Conservation (phyloP, 192 early-diverging fungal genomes). For the Backusella morwellensis region DNA sequence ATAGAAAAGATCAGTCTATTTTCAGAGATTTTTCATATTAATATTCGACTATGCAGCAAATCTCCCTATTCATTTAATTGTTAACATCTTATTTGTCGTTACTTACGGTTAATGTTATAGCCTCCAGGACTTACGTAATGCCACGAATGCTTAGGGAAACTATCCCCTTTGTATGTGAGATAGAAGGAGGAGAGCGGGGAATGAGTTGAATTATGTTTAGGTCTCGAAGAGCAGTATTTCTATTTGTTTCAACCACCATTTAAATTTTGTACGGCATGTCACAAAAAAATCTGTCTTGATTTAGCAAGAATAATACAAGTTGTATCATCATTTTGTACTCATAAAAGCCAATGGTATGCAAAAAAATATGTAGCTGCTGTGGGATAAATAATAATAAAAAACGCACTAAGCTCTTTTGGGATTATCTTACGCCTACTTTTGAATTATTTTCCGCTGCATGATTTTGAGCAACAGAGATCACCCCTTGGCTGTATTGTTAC, state of each 20-base stretch:
- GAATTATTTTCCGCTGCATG: background rate
- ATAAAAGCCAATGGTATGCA: background rate
- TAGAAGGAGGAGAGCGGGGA: background rate
- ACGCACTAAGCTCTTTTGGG: background rate
- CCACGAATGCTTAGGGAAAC: background rate
- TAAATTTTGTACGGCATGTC: background rate
- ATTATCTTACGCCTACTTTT: background rate
- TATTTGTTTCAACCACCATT: background rate
- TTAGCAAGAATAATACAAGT: background rate
- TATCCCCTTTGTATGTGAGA: background rate
- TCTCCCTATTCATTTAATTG: background rate
- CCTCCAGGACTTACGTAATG: background rate
- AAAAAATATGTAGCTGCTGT: background rate
- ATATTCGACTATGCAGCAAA: background rate
- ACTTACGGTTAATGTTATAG: background rate
- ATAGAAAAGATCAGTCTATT: background rate
- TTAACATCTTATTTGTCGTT: background rate
- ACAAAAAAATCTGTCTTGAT: background rate
- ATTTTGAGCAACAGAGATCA: background rate
- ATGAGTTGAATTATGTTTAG: background rate
- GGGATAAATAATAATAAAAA: background rate
- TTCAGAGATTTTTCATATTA: slow-evolving; percentile 1
- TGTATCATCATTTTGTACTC: background rate
- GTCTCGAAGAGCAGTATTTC: background rate
- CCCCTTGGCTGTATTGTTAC: background rate